Conservation (phyloP, 2,329 filamentous ascomycete species). For the Trichoderma sp. region DNA sequence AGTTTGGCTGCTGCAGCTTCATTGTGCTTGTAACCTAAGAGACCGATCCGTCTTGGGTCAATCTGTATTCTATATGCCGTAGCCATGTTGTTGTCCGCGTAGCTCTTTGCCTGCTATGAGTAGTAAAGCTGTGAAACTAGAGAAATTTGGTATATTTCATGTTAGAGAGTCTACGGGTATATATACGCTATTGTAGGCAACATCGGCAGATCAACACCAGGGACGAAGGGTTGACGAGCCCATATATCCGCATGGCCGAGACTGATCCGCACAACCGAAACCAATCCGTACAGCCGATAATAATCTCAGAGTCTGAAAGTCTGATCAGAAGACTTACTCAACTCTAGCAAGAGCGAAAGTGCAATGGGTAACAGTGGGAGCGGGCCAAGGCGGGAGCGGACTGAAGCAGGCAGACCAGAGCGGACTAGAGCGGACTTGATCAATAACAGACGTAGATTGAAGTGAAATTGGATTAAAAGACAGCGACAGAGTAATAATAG, state of each 20-base stretch:
- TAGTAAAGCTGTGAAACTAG: no score
- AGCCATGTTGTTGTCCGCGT: no score
- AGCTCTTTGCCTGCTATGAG: no score
- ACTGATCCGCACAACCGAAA: background rate
- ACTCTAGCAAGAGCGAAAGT: background rate
- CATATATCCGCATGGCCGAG: background rate
- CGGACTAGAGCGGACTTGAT: background rate
- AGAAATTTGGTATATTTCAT: no score
- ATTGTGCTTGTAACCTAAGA: no score
- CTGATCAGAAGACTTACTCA: background rate
- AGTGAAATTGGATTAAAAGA: background rate
- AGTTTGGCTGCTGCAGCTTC: no score
- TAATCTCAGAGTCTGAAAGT: background rate
- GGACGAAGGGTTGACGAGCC: background rate
- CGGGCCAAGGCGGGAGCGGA: background rate
- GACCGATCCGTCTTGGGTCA: no score
- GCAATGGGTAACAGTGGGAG: background rate
- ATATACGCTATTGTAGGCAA: background rate
- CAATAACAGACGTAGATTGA: background rate
- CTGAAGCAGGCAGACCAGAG: background rate
- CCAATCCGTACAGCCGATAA: background rate
- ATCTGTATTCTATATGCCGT: no score
- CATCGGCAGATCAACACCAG: background rate
- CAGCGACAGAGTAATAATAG: background rate
- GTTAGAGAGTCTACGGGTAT: no score